phyloP scores from a whole-genome alignment of 805 yeast genomes.

The Cyberlindnera mycetangii region DNA sequence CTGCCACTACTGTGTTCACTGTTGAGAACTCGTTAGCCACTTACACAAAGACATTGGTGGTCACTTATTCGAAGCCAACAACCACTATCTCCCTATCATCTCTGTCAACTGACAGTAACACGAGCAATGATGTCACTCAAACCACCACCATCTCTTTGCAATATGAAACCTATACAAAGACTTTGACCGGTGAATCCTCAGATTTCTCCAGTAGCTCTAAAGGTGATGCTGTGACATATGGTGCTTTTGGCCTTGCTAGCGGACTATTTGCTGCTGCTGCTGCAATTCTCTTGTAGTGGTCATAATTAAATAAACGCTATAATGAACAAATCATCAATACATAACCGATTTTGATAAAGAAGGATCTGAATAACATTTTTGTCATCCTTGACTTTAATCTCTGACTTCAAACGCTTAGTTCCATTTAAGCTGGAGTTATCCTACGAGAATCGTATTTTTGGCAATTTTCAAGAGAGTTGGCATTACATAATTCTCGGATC shows the following conservation, averaged over 20 bases:
- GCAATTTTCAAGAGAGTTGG: constrained; percentile 60
- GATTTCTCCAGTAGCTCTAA: neutral
- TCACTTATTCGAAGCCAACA: constrained; percentile 1
- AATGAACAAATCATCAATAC: no score
- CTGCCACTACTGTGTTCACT: constrained; percentile 5
- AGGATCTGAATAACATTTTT: constrained; percentile 52
- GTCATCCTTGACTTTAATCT: constrained; percentile 63
- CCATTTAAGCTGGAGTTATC: constrained; percentile 77
- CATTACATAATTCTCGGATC: constrained; percentile 66
- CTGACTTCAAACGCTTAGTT: constrained; percentile 60
- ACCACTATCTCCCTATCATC: neutral
- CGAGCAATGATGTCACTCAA: neutral
- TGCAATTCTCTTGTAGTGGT: neutral
- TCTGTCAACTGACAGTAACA: neutral
- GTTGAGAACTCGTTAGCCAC: neutral
- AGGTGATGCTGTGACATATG: neutral
- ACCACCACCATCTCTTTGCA: neutral
- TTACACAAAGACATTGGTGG: constrained; percentile 4
- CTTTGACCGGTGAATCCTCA: neutral
- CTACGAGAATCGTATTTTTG: constrained; percentile 58
- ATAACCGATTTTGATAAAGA: no score
- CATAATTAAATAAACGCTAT: no score
- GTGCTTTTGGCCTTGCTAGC: neutral
- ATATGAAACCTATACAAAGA: constrained; percentile 1
- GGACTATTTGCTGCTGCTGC: neutral